Base-by-base conservation (phyloP, 2,329 filamentous ascomycete species). In the Herpotrichia juniperi region DNA sequence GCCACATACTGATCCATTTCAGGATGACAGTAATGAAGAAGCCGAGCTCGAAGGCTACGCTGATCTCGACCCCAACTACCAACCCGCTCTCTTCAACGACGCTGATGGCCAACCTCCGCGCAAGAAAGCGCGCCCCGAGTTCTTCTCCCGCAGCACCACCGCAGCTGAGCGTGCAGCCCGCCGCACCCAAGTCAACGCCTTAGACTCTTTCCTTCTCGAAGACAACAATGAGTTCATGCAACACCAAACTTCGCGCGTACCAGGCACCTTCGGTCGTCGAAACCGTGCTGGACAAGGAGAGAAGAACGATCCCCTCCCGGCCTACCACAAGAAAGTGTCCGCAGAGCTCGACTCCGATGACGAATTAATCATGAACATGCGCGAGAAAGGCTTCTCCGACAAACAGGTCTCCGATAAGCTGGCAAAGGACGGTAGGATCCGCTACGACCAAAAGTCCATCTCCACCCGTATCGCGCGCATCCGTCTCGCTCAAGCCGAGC, bases 281-380 rank as follows among this genome's bases (percentile, higher is more conserved):
- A 51, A 60, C 34, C 61, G 46, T 12, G 43, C 44, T 8, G 17
- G n/a, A n/a, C n/a, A 26, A 11, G 21, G 12, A 25, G 17, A 22
- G 22, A 62, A 64, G n/a, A 73, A 75, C 9, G 73, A 73, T 12
- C 68, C 68, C 16, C 67, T 78, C 19, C 57, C 65, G 3, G 73
- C 76, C 4, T 67, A 75, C 21, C 65, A 76, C 16, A 81, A 76
- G 63, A 74, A 67, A 31, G 73, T 81, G 19, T 67, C 65, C 8
- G 67, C 68, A 19, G 71, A 79, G 34, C 71, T 80, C 37, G 77
- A 81, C 57, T 75, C 74, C 0, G 78, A 80, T 30, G 79, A 82
- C 53, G 74, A 76, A 37, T 66, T 80, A 34, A 77, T 79, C 50
- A 64, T 79, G 50, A 57, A 63, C 4, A 73, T 79, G 63, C 78